Evolutionary conservation across 345 rosid genomes (phyloP).

Genomic region (Citrus reticulata): DNA sequence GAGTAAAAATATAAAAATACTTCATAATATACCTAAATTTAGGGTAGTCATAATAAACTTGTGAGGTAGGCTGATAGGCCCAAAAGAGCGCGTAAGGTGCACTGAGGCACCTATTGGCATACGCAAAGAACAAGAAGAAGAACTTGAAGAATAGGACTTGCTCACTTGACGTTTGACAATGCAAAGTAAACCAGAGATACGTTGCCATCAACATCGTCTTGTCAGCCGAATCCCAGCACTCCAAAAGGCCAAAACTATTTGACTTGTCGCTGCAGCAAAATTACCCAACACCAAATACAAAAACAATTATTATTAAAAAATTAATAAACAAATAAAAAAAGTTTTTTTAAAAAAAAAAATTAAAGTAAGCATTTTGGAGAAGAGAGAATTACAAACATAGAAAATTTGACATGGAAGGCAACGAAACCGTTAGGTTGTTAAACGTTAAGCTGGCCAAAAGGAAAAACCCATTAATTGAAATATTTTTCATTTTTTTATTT

Average conservation of each 20-base stretch:
- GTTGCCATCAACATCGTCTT: slow-evolving; percentile 29
- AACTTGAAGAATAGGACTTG: neutral
- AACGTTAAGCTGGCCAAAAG: neutral
- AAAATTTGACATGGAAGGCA: slow-evolving; percentile 4
- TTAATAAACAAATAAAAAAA: neutral
- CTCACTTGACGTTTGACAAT: neutral
- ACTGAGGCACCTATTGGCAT: neutral
- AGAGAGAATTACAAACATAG: too few relatives aligned
- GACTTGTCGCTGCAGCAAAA: neutral
- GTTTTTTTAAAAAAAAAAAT: too few relatives aligned
- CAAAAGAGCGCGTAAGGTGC: neutral
- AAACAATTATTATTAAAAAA: neutral
- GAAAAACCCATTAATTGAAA: neutral
- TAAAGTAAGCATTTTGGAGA: too few relatives aligned
- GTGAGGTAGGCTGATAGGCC: too few relatives aligned
- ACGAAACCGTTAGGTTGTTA: slow-evolving; percentile 24
- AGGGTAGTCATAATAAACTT: too few relatives aligned
- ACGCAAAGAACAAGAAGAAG: neutral
- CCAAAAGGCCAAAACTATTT: neutral
- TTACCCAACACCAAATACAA: neutral
- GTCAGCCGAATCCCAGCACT: slow-evolving; percentile 26
- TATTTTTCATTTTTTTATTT: neutral
- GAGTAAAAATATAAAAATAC: too few relatives aligned
- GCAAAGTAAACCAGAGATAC: slow-evolving; percentile 17
- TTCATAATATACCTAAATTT: too few relatives aligned